Conservation (phyloP, 75 land plant species). For the Isoetes taiwanensis region DNA sequence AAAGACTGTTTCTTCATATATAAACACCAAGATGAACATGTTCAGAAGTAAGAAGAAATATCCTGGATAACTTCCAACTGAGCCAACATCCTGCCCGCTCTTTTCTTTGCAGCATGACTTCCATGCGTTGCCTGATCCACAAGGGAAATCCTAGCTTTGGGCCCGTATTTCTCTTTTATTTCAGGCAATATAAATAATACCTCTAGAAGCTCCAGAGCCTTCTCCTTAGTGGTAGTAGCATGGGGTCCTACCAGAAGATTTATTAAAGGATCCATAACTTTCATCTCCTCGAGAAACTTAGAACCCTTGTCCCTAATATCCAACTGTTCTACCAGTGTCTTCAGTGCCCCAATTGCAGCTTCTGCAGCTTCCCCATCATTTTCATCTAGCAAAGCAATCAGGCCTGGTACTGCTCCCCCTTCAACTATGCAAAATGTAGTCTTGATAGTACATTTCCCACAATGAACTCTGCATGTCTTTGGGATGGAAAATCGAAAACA, state of each 20-base stretch:
- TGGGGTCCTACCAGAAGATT: conserved; percentile 25
- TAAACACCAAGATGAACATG: no score
- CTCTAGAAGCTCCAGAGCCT: conserved; percentile 23
- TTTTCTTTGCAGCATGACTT: conserved; percentile 11
- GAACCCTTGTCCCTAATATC: conserved; percentile 44
- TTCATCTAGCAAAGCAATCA: conserved; percentile 34
- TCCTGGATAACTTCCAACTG: conserved; percentile 23
- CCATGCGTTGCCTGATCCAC: conserved; percentile 26
- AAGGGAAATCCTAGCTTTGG: conserved; percentile 22
- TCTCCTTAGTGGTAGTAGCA: conserved; percentile 22
- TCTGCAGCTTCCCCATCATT: conserved; percentile 46
- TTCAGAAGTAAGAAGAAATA: conserved; percentile 15
- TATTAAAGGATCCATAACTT: conserved; percentile 21
- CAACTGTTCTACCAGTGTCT: conserved; percentile 34
- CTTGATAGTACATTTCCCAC: conserved; percentile 33
- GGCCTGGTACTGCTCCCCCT: conserved; percentile 33
- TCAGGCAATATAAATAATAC: conserved; percentile 19
- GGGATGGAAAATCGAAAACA: conserved; percentile 21
- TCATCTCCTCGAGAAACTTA: conserved; percentile 27
- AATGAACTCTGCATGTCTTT: conserved; percentile 41
- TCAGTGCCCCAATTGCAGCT: conserved; percentile 34
- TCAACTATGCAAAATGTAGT: conserved; percentile 53
- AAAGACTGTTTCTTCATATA: no score
- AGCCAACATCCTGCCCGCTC: conserved; percentile 30
- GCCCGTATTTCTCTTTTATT: conserved; percentile 24